phyloP scores from a whole-genome alignment of 2,329 filamentous ascomycete genomes.

The Diaporthe longicolla region DNA sequence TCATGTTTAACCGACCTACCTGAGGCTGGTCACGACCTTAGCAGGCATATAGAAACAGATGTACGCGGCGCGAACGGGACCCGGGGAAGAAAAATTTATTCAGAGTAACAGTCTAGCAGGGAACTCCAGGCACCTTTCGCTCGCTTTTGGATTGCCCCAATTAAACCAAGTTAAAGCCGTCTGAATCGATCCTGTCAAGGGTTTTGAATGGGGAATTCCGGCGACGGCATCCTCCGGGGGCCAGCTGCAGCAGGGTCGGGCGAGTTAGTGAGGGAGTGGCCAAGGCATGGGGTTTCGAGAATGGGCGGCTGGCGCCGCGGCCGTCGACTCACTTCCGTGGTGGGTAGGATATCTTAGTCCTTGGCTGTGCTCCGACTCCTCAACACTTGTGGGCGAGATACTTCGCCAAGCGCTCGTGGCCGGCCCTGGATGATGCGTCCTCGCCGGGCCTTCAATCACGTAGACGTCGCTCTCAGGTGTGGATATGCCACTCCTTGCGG shows the following conservation, averaged over 20 bases:
- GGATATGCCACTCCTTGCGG: slow-evolving; percentile 41
- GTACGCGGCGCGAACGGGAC: background rate
- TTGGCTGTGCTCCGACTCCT: slow-evolving; percentile 45
- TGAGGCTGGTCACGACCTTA: background rate
- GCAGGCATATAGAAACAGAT: background rate
- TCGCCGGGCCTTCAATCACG: slow-evolving; percentile 52
- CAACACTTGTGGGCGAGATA: slow-evolving; percentile 47
- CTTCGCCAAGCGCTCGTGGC: slow-evolving; percentile 32
- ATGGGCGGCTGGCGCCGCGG: background rate
- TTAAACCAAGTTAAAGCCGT: background rate
- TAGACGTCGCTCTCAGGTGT: slow-evolving; percentile 54
- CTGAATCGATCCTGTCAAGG: background rate
- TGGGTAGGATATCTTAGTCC: slow-evolving; percentile 39
- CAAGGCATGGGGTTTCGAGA: background rate
- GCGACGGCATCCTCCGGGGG: slow-evolving; percentile 12
- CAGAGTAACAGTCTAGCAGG: background rate
- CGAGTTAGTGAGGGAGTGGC: background rate
- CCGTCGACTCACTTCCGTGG: slow-evolving; percentile 12
- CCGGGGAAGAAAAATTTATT: background rate
- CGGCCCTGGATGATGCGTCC: slow-evolving; percentile 34
- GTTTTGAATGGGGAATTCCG: slow-evolving; percentile 20
- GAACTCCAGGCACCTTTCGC: slow-evolving; percentile 28
- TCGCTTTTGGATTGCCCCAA: background rate
- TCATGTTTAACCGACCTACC: no score
- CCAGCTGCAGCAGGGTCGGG: background rate